Base-by-base conservation (phyloP, 768 basidiomycete genomes). In the Lanmaoa pseudosensibilis region DNA sequence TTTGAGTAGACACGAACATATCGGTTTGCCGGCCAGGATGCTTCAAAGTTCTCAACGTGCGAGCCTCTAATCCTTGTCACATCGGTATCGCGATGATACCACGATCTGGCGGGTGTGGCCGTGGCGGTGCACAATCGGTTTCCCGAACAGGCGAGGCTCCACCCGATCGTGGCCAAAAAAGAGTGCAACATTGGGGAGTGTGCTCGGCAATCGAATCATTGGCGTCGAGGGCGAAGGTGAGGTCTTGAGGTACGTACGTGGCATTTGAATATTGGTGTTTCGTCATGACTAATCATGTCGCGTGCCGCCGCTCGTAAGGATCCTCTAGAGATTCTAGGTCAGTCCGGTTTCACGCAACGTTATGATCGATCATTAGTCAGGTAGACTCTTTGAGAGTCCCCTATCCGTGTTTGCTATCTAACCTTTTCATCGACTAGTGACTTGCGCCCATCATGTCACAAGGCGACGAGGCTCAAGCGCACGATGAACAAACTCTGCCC, bases 301-400 rank as follows among this genome's bases (percentile, higher is more conserved):
- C 50, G 30, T 8, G 58, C 55, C 19, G 13, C 13, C 41, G 13
- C 13, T 16, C 19, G 15, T 9, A 38, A 54, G 21, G 47, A 30
- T 25, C n/a, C n/a, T n/a, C n/a, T n/a, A n/a, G n/a, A n/a, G n/a
- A n/a, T n/a, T n/a, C n/a, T n/a, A n/a, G n/a, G 33, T 52, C 46
- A 49, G 41, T 27, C 51, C 27, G 27, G n/a, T 41, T 18, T 4
- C 10, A 32, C 32, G 10, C 46, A 34, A 16, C 34, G 30, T 6
- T 11, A 49, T 46, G 59, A 52, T 38, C 39, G 16, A 41, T 58
- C 47, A 40, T 65, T 55, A 58, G 63, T 65, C 63, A 64, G 33
- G 23, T n/a, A 40, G 54, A n/a, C 36, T 25, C 12, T 10, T 4
- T 36, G 10, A 27, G 12, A 34, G 5, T 4, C 63, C 37, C 59